Conservation (phyloP, 805 yeast genomes). For the Suhomyces sp. region DNA sequence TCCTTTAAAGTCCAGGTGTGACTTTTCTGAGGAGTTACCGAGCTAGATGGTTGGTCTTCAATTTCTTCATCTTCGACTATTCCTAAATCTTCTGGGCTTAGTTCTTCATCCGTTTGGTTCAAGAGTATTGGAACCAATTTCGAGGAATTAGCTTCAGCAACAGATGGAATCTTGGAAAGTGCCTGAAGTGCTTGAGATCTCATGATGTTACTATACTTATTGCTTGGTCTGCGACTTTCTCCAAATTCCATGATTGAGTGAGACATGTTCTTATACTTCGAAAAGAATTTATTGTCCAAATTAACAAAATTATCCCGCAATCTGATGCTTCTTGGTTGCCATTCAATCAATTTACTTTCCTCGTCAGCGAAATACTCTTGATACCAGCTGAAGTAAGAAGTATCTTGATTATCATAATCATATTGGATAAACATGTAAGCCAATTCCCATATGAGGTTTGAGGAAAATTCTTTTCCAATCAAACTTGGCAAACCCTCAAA, state of each 20-base stretch:
- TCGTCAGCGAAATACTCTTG: slow-evolving; percentile 1
- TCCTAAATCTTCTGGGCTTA: slow-evolving; percentile 18
- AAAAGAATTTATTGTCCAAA: slow-evolving; percentile 18
- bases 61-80: slow-evolving; percentile 1
- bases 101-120: slow-evolving; percentile 25
- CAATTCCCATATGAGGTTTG: slow-evolving; percentile 54
- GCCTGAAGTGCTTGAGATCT: slow-evolving; percentile 58
- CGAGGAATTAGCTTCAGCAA: slow-evolving; percentile 65
- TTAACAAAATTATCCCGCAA: slow-evolving; percentile 39
- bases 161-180: slow-evolving; percentile 53
- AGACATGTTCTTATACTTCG: slow-evolving; percentile 29
- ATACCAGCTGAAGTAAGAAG: slow-evolving; percentile 10
- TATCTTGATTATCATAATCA: slow-evolving; percentile 19
- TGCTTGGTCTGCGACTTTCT: slow-evolving; percentile 33
- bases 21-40: background rate
- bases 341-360: slow-evolving; percentile 18
- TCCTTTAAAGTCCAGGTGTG: slow-evolving; percentile 48
- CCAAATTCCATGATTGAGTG: slow-evolving; percentile 38
- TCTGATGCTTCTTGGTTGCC: slow-evolving; percentile 48
- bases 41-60: slow-evolving; percentile 9
- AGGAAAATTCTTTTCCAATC: slow-evolving; percentile 19
- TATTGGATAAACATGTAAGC: slow-evolving; percentile 33
- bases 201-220: slow-evolving; percentile 41
- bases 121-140: slow-evolving; percentile 58
- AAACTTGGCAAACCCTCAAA: slow-evolving; percentile 55